A percentile compares a stretch with the other conserved stretches of the same genome.
phyloP scores from a whole-genome alignment of 441 rosid species.

The Euphorbia corollata region DNA sequence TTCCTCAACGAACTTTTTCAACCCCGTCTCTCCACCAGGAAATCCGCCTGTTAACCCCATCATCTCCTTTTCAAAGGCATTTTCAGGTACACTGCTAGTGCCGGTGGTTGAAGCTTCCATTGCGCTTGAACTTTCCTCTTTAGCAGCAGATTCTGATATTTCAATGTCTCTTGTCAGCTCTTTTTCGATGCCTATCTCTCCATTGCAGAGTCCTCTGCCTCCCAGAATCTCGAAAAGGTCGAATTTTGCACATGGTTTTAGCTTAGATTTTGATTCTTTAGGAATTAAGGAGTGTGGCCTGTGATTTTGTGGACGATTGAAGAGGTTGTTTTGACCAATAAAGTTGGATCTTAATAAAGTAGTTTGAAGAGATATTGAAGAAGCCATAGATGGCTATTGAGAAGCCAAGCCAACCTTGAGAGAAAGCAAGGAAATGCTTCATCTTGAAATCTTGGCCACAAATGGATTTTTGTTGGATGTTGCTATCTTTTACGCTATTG shows the following conservation, averaged over 20 bases:
- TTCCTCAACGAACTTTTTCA: conserved; percentile 52
- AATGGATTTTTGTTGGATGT: conserved; percentile 16
- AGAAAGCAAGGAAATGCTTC: background rate
- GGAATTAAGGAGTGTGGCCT: conserved; percentile 25
- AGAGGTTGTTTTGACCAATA: conserved; percentile 33
- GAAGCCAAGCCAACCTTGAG: conserved; percentile 2
- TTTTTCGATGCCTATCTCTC: conserved; percentile 53
- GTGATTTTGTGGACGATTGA: conserved; percentile 24
- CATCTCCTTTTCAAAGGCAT: conserved; percentile 69
- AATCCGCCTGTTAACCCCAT: conserved; percentile 91
- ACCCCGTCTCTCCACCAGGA: conserved; percentile 71
- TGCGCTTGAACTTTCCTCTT: conserved; percentile 15
- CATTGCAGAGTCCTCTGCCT: conserved; percentile 77
- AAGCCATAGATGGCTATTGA: conserved; percentile 43
- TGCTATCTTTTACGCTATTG: conserved; percentile 8
- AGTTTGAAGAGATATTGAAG: conserved; percentile 44
- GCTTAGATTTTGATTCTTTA: conserved; percentile 26
- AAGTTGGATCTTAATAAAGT: conserved; percentile 38
- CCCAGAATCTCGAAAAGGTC: conserved; percentile 54
- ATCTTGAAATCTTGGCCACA: conserved; percentile 27
- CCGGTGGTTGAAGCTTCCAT: background rate
- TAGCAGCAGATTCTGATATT: conserved; percentile 11
- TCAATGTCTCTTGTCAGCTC: conserved; percentile 44
- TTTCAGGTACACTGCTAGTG: conserved; percentile 33
- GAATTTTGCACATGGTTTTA: conserved; percentile 43